A percentile compares a stretch with the other conserved stretches of the same genome.
phyloP scores from a whole-genome alignment of 352 stramenopile genomes.

The Pythium utonaiense region DNA sequence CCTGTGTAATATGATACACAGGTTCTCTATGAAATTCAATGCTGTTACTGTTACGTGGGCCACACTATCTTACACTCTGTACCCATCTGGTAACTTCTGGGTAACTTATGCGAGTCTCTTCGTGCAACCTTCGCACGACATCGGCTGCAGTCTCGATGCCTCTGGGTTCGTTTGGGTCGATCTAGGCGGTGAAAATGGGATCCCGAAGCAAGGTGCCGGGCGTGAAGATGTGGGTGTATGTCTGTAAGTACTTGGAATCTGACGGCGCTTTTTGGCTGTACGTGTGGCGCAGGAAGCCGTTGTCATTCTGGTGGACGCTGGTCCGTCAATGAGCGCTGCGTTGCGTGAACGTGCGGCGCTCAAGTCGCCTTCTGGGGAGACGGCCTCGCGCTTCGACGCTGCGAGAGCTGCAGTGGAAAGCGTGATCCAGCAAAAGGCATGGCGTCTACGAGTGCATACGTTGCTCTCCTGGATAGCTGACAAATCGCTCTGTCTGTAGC shows the following conservation, averaged over 20 bases:
- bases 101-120: slow-evolving; percentile 10
- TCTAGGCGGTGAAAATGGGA: slow-evolving; percentile 14
- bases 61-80: background rate
- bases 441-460: background rate
- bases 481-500: slow-evolving; percentile 19
- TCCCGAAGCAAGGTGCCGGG: slow-evolving; percentile 22
- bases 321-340: slow-evolving; percentile 53
- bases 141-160: slow-evolving; percentile 2
- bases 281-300: slow-evolving; percentile 46
- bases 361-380: slow-evolving; percentile 20
- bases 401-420: slow-evolving; percentile 54
- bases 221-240: background rate
- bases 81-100: background rate
- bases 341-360: slow-evolving; percentile 37
- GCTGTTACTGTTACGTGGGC: background rate
- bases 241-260: background rate
- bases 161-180: slow-evolving; percentile 4
- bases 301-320: slow-evolving; percentile 65
- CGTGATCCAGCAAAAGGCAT: slow-evolving; percentile 69
- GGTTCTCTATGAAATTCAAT: slow-evolving; percentile 10
- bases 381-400: slow-evolving; percentile 51
- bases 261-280: background rate
- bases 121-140: slow-evolving; percentile 18
- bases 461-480: no score
- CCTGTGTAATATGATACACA: background rate